Evolutionary conservation across 306 rosid genomes (phyloP), one percentile per base, ranked within the genome.

Genomic region (Castanea mollissima): DNA sequence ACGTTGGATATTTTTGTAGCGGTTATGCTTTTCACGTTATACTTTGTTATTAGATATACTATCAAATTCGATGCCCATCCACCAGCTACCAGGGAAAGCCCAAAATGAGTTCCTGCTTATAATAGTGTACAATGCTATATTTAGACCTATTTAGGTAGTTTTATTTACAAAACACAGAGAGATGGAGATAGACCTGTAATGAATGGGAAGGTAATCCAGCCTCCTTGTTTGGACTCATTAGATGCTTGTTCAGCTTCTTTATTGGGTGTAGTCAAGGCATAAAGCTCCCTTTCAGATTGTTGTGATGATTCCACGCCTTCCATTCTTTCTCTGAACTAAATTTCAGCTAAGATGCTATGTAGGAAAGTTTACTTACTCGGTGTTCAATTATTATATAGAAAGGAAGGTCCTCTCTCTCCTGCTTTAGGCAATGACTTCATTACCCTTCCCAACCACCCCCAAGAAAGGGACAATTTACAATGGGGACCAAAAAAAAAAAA

Each of bases 151-250:
- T 3, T 5, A 65, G 10, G 0, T 19, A 32, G 38, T 11, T 1
- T 2, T 11, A 23, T 7, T 60, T 23, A 5, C 14, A 41, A 41
- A 31, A 18, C 12, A 16, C 13, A 12, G 0, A 8, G 8, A 64
- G 1, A 41, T 31, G 44, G 34, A 54, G 31, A 23, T 13, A 2
- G 29, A 80, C 87, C 87, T 4, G 69, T 76, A 41, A 87, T 81
- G 74, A 84, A 87, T 76, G 90, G 88, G 72, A 84, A 87, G 15
- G 88, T 82, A 62, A 49, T 76, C 90, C 88, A 87, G 46, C 86
- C 90, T 29, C 90, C 88, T 38, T 60, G 72, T 75, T 81, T 81
- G 21, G 15, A 19, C n/a, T 55, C 72, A 16, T 55, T 21, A 29
- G 71, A 19, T 67, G 25, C 71, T 18, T 35, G 23, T 32, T 10